These are phyloP conservation scores for Cryphonectria japonica DNA, from an alignment of 2,329 filamentous ascomycete genomes.

Conservation along the genomic window DNA sequence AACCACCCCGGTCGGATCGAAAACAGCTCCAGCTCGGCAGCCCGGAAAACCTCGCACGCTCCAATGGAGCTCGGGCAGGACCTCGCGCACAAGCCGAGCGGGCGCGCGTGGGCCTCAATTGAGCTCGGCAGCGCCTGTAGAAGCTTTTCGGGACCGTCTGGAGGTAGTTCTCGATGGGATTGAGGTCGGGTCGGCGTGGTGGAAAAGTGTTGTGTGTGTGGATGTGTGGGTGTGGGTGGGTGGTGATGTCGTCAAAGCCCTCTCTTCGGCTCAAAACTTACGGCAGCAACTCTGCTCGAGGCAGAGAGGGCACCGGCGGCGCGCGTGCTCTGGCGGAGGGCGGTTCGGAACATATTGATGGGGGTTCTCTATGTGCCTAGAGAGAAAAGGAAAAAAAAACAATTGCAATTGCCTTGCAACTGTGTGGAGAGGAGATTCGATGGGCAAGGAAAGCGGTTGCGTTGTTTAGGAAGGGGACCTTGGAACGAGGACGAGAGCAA, in stretches of 20 bases:
- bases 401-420: slow-evolving; percentile 67
- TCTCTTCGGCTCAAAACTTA: slow-evolving; percentile 66
- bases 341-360: slow-evolving; percentile 92
- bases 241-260: slow-evolving; percentile 22
- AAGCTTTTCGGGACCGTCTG: slow-evolving; percentile 43
- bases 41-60: slow-evolving; percentile 31
- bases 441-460: slow-evolving; percentile 45
- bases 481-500: slow-evolving; percentile 30
- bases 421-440: slow-evolving; percentile 64
- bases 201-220: slow-evolving; percentile 35
- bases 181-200: slow-evolving; percentile 44
- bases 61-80: slow-evolving; percentile 44
- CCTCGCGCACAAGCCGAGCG: slow-evolving; percentile 37
- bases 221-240: slow-evolving; percentile 14
- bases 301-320: slow-evolving; percentile 93
- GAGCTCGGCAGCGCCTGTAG: slow-evolving; percentile 38
- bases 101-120: slow-evolving; percentile 41
- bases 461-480: slow-evolving; percentile 29
- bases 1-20: slow-evolving; percentile 22
- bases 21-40: slow-evolving; percentile 37
- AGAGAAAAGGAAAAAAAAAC: slow-evolving; percentile 51
- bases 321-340: slow-evolving; percentile 95
- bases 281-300: slow-evolving; percentile 86
- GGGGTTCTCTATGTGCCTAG: slow-evolving; percentile 57
- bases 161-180: slow-evolving; percentile 51